Base-by-base conservation (phyloP, 129 eudicot species). In the Mikania micrantha region DNA sequence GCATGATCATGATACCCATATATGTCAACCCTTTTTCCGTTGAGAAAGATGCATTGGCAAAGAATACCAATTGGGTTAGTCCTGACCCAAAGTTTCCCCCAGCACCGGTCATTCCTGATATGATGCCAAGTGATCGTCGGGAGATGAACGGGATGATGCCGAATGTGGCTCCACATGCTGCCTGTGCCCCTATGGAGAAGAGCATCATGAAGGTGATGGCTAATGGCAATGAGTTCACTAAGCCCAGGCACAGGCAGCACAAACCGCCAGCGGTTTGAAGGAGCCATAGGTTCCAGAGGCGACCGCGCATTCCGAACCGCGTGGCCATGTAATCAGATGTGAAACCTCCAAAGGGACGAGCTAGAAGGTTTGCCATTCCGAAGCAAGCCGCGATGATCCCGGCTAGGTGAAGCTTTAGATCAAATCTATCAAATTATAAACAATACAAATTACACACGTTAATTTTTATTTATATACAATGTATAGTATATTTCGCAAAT, bases 31-130 rank as follows among this genome's bases (percentile, higher is more conserved):
- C 95, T 0, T 63, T 42, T 0, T 72, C 83, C 0, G 95, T 84
- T 2, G 88, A 82, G 74, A 71, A 84, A 1, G 63, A 50, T 0
- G 90, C 71, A 78, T 54, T 78, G 0, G 91, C 77, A 77, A 90
- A 90, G 77, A 86, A 90, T 7, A 84, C 29, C 5, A 90, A 17
- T 35, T 90, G 97, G 29, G 88, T 82, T n/a, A 90, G 25, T 0
- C 97, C 91, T 0, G 87, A 75, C 0, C 97, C 95, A n/a, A 90
- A 84, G 69, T 90, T 90, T 2, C 97, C 97, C 0, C 97, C 97
- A 0, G 97, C 97, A 0, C 97, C 97, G 0, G 95, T 77, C 66
- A 90, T 76, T 29, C 97, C 95, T 0, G 95, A 87, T 15, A 90
- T 86, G 17, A 86, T 41, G 20, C 97, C 97, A 0, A 90, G 61